Percentiles rank a stretch among this genome's conserved stretches.
phyloP scores from a whole-genome alignment of 768 basidiomycete species.

The Nidularia pulvinata region DNA sequence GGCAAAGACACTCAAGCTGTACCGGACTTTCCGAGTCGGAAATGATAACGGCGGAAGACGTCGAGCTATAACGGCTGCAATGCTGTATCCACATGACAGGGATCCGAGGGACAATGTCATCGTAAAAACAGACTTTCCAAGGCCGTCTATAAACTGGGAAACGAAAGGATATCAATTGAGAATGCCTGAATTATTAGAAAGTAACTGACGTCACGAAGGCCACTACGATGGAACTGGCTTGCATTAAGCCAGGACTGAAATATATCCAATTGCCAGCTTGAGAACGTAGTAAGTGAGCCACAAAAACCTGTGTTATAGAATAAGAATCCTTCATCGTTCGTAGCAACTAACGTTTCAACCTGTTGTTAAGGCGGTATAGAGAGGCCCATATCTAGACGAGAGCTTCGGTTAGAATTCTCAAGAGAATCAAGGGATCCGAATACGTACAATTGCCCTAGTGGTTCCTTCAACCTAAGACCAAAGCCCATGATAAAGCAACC shows the following conservation, averaged over 20 bases:
- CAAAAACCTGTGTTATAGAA: constrained; percentile 72
- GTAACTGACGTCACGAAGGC: constrained; percentile 68
- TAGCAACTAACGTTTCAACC: constrained; percentile 36
- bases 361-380: constrained; percentile 89
- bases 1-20: constrained; percentile 50
- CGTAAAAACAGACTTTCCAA: constrained; percentile 81
- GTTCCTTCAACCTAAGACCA: constrained; percentile 65
- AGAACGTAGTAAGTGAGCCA: constrained; percentile 96
- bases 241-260: constrained; percentile 86
- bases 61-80: constrained; percentile 43
- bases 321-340: not conserved
- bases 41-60: constrained; percentile 29
- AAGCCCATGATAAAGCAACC: constrained; percentile 96
- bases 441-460: constrained; percentile 75
- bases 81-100: constrained; percentile 69
- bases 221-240: constrained; percentile 48
- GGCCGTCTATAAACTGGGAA: constrained; percentile 81
- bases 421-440: not conserved
- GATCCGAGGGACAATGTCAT: constrained; percentile 76
- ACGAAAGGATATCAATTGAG: not conserved
- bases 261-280: constrained; percentile 89
- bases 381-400: constrained; percentile 73
- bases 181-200: not conserved
- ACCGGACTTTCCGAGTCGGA: constrained; percentile 43
- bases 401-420: constrained; percentile 2